These are phyloP conservation scores for Penicillium hordei DNA, from an alignment of 2,329 filamentous ascomycete genomes.

Conservation along the genomic window DNA sequence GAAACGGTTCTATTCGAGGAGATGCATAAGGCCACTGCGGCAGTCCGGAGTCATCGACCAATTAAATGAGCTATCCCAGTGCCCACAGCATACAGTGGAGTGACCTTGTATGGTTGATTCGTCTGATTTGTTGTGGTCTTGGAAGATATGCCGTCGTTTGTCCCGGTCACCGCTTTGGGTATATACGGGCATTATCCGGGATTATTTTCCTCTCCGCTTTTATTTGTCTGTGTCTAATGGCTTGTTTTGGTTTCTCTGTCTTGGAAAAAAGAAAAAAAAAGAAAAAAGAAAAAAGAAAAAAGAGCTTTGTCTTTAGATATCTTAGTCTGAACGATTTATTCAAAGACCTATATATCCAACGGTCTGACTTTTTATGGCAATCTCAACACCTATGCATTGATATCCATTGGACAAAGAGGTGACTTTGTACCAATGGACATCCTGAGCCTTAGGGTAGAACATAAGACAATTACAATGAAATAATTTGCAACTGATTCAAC, in stretches of 20 bases:
- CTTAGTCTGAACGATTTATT: neutral
- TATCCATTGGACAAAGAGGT: neutral
- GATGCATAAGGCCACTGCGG: constrained; percentile 2
- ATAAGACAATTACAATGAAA: neutral
- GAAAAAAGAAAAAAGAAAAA: no score
- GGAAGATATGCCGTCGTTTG: neutral
- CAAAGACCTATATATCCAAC: neutral
- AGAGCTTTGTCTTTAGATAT: neutral
- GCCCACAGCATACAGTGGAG: neutral
- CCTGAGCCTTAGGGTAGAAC: neutral
- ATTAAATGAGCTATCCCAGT: neutral
- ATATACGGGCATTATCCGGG: neutral
- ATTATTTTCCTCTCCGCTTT: neutral
- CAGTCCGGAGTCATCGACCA: neutral
- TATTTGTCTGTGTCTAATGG: neutral
- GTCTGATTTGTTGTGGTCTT: neutral
- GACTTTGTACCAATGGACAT: no score
- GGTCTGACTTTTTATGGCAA: neutral
- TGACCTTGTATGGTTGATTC: neutral
- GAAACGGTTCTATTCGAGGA: neutral
- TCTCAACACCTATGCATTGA: neutral
- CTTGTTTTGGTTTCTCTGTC: neutral
- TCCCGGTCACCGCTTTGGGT: constrained; percentile 7
- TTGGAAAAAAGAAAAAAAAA: no score
- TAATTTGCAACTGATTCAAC: neutral